phyloP scores from a whole-genome alignment of 768 basidiomycete genomes.

The Calvatia gigantea region DNA sequence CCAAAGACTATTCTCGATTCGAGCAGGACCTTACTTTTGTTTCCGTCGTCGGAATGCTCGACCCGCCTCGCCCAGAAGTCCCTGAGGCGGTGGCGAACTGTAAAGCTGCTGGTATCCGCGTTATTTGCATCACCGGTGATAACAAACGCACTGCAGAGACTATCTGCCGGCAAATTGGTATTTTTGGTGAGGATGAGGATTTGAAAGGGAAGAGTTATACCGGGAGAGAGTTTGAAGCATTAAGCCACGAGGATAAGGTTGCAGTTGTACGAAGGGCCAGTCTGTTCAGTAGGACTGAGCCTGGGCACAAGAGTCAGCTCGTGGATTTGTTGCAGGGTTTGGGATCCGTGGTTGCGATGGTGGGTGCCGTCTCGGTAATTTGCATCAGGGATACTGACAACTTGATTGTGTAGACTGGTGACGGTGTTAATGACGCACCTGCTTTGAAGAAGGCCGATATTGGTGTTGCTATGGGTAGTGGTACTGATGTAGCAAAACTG shows the following conservation, averaged over 20 bases:
- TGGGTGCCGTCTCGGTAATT: conserved; percentile 22
- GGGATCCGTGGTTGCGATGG: conserved; percentile 96
- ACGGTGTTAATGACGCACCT: conserved; percentile 98
- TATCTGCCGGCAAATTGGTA: conserved; percentile 94
- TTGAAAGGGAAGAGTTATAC: conserved; percentile 95
- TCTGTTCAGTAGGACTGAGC: conserved; percentile 92
- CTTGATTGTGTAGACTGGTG: conserved; percentile 63
- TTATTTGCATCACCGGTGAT: conserved; percentile 97
- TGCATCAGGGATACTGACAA: background rate
- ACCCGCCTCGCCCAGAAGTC: conserved; percentile 96
- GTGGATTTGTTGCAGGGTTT: conserved; percentile 91
- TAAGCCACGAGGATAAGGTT: conserved; percentile 79
- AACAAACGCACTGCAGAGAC: conserved; percentile 98
- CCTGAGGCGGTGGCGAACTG: conserved; percentile 84
- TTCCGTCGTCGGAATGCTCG: conserved; percentile 95
- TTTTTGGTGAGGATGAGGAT: conserved; percentile 85
- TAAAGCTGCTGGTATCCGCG: conserved; percentile 88
- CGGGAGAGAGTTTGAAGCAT: conserved; percentile 83
- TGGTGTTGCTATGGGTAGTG: conserved; percentile 98
- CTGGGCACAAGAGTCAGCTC: conserved; percentile 90
- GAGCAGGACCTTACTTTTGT: conserved; percentile 93
- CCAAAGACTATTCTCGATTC: conserved; percentile 83
- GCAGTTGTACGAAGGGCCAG: conserved; percentile 83
- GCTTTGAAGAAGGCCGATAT: conserved; percentile 97
- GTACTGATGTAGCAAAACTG: conserved; percentile 96